Base-by-base conservation (phyloP, 495 filamentous ascomycete genomes). In the Sphaerosporella brunnea region DNA sequence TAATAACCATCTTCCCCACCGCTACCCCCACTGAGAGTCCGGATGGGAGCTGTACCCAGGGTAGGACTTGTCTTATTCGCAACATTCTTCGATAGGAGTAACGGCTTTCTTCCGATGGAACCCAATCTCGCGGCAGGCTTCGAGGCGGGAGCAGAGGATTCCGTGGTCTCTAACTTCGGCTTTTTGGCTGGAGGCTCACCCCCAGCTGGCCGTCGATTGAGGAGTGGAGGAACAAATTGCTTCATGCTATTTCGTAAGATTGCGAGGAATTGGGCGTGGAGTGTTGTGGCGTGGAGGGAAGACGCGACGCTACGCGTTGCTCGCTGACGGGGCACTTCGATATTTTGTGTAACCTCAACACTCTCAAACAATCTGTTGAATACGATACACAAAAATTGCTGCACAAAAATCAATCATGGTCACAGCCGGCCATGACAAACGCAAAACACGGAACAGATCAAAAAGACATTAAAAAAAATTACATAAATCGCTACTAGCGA, bases 1-100 rank as follows among this genome's bases (percentile, higher is more conserved):
- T 76, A 85, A 59, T 79, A 82, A 15, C 36, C 24, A n/a, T 36
- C 36, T 16, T 23, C 9, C 10, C 50, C 13, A 38, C 13, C 36
- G n/a, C 18, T 21, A 13, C 9, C 1, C 24, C 23, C 8, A 25
- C 13, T 4, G 4, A 35, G 43, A 4, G 11, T 32, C 43, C 13
- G 45, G 9, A 16, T 13, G 16, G 36, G 11, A 13, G 52, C 19
- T 13, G 30, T 19, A 20, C 21, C 36, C 10, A 40, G 40, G n/a
- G n/a, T n/a, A n/a, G n/a, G n/a, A n/a, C n/a, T n/a, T n/a, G n/a
- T n/a, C 19, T 36, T 40, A 13, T 13, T 34, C 13, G 38, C 35
- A 23, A 56, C 36, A 2, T 69, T 72, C 11, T 51, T 51, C 4
- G 69, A 58, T 2, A 61, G 44, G 2, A 68, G 38, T 2, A 74